Evolutionary conservation across 352 stramenopile species (phyloP), one percentile per base, ranked within the genome.

Genomic region (Thraustochytrium striatum): DNA sequence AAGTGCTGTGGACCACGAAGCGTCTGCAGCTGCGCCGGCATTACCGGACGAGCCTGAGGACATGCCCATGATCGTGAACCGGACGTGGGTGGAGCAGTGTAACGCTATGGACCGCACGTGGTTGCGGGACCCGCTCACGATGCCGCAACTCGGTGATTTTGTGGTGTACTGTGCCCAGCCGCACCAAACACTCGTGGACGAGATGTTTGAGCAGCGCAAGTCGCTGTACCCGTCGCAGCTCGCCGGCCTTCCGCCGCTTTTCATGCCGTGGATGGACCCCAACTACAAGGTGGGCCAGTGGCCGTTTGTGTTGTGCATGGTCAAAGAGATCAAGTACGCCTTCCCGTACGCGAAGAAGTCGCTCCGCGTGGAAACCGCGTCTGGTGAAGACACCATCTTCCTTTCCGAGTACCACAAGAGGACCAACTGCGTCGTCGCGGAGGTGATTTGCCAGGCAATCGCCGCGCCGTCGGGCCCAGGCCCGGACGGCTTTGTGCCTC

Each of bases 271-370:
- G 65, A 57, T 7, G 61, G 38, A 5, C 19, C 65, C 35, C 7
- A 30, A 25, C 3, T 75, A 62, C 30, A 38, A 75, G 8, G 38
- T 11, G 65, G 43, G 30, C 21, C 32, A 75, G 13, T 75, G 65
- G 65, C 65, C 65, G 0, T 16, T 75, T 41, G 41, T 75, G 11
- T 7, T 70, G 44, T 58, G 65, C 44, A 30, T 61, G 39, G 16
- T 75, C 21, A 9, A 55, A 11, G n/a, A 16, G 11, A 21, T 38
- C 32, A 58, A 61, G 36, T 38, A 30, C n/a, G 39, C 44, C 50
- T 75, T 70, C 30, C 65, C 65, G 1, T 75, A 62, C 52, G 41
- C 65, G 32, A 58, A 61, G 36, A 75, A 75, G 52, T 75, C 65
- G 1, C 28, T 75, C n/a, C n/a, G 43, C 30, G 65, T 32, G 21